These are phyloP conservation scores for Solanum sejunctum DNA, from an alignment of 257 asterid species.

Conservation along the genomic window DNA sequence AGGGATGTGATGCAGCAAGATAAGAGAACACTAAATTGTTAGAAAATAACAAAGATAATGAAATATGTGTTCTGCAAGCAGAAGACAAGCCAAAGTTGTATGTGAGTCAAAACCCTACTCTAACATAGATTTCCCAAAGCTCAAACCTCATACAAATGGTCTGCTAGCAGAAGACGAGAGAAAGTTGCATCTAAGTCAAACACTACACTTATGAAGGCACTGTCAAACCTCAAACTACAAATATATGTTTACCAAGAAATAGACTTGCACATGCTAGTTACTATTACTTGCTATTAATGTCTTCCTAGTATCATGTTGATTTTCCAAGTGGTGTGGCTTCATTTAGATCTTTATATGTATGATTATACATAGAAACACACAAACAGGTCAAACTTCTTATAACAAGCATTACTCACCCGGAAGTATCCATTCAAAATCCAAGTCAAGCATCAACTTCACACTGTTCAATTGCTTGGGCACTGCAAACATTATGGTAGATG, in stretches of 20 bases:
- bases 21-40: not conserved
- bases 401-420: slow-evolving; percentile 33
- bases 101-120: not conserved
- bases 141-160: not conserved
- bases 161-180: not conserved
- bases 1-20: not conserved
- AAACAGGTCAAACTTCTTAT: not conserved
- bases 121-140: not conserved
- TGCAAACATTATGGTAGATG: slow-evolving; percentile 4
- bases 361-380: not conserved
- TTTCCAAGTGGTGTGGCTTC: not conserved
- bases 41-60: not conserved
- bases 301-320: not conserved
- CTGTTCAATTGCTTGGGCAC: slow-evolving; percentile 39
- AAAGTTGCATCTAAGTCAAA: not conserved
- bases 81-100: not conserved
- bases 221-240: not conserved
- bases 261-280: not conserved
- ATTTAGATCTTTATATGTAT: not conserved
- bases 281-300: not conserved
- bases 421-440: slow-evolving; percentile 62
- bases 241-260: not conserved
- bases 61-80: not conserved
- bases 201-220: not conserved
- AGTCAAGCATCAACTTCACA: slow-evolving; percentile 40